phyloP scores from a whole-genome alignment of 805 yeast genomes.

The Yarrowia sp. region DNA sequence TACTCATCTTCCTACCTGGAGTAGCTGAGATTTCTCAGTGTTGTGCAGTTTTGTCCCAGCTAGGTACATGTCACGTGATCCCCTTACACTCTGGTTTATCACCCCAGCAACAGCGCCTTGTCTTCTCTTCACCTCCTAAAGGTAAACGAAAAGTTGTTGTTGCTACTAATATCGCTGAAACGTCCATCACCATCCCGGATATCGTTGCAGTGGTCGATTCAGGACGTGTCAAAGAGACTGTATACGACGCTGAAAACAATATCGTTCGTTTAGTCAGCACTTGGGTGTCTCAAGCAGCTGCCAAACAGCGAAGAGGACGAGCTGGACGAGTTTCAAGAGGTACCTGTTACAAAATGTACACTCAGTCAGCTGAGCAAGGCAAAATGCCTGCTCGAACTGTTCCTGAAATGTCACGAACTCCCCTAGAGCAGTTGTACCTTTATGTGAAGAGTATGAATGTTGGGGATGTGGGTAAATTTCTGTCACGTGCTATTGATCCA shows the following conservation, averaged over 20 bases:
- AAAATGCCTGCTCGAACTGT: constrained; percentile 69
- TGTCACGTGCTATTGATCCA: constrained; percentile 76
- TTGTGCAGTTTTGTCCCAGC: constrained; percentile 42
- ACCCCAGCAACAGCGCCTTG: constrained; percentile 76
- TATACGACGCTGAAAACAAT: constrained; percentile 64
- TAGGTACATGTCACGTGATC: constrained; percentile 41
- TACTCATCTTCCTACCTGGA: constrained; percentile 86
- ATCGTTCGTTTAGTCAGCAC: constrained; percentile 70
- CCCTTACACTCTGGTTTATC: constrained; percentile 89
- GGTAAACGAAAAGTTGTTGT: constrained; percentile 75
- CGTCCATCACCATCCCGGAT: constrained; percentile 94
- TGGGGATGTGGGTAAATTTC: constrained; percentile 63
- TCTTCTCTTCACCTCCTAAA: constrained; percentile 56
- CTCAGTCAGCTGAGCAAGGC: constrained; percentile 54
- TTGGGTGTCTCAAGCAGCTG: constrained; percentile 90
- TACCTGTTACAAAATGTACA: constrained; percentile 73
- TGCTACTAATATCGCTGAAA: constrained; percentile 93
- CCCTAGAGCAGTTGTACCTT: constrained; percentile 77
- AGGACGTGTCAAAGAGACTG: constrained; percentile 78
- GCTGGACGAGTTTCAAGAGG: constrained; percentile 95
- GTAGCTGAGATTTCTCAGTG: constrained; percentile 72
- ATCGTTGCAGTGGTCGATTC: constrained; percentile 88
- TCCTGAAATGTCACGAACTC: constrained; percentile 85
- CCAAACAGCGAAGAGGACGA: constrained; percentile 89
- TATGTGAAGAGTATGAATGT: constrained; percentile 89